Evolutionary conservation across 2,329 filamentous ascomycete genomes (phyloP), one percentile per base, ranked within the genome.

Genomic region (Teratosphaeria pseudoeucalypti): DNA sequence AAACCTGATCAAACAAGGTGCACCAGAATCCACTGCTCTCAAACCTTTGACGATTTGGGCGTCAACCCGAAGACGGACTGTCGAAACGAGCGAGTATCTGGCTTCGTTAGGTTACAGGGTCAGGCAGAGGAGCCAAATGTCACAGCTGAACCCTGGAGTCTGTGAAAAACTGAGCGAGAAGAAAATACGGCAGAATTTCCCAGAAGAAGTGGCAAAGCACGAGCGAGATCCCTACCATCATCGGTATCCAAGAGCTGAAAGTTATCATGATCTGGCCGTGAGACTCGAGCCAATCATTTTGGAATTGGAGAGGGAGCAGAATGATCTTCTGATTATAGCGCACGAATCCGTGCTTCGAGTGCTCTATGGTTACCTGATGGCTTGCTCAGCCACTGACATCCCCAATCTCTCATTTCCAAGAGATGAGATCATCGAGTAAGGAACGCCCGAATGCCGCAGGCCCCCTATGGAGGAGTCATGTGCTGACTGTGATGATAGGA

Each of bases 301-400:
- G 34, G 94, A 99, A 73, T 83, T 99, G 14, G 94, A 99, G 77
- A 87, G 94, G 52, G 94, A 99, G 76, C 90, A 96, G 68, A 95
- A 95, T 65, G 94, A 99, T 72, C 82, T 99, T n/a, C 82, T 99
- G 57, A 96, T 99, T 71, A 96, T 99, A 66, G 94, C 94, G 0
- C 94, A 99, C 73, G 94, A 99, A 74, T 95, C 90, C 57, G 94
- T 99, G n/a, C 82, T 99, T 54, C 89, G 94, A 52, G 94, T 99
- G 27, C 82, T 99, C 3, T 99, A 99, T 72, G 92, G 92, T 27
- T 99, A 99, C 74, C 81, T 99, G 47, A 99, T 99, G 94, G 94
- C 95, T 67, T 97, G 94, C 76, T 94, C 92, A 72, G 92, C 95
- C 9, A 88, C 88, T 74, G 91, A 95, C 70, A 99, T 99, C 63